Evolutionary conservation across 371 early-diverging fungal species (phyloP), one percentile per base, ranked within the genome.

Genomic region (Mucor saturninus): DNA sequence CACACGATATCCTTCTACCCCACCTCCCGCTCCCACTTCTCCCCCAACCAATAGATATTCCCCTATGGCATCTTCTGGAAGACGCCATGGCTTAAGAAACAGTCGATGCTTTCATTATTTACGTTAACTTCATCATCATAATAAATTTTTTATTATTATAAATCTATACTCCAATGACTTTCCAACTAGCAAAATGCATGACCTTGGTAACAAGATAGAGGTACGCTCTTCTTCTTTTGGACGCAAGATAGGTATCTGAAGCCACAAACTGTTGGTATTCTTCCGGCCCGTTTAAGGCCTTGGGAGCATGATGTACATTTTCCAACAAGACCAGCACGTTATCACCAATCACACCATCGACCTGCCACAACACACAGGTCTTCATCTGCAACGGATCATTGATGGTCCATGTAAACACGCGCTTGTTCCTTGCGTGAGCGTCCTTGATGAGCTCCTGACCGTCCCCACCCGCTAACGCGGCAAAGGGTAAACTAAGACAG

Each of bases 351-450:
- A 88, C 72, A 51, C 75, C 86, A 67, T 88, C 86, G 0, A 86
- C 69, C 0, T 81, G 76, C 80, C 80, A 78, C 13, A 63, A 57
- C 29, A 86, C 72, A 58, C 78, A 75, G 10, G 74, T 74, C 35
- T 80, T 80, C 61, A 83, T 81, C 51, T 83, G 81, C 2, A 68
- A 56, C 5, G 72, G 65, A 40, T 81, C 76, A 51, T 89, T 84
- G 63, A 89, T 83, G 0, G 87, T 89, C 89, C 89, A 89, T 13
- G 77, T 75, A 52, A 80, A 64, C 7, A 89, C 73, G 4, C 64
- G 64, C 59, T 89, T 85, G 9, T 81, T 74, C 0, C 62, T 65
- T 7, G 62, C 66, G 31, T 85, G 87, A 42, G 77, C 84, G 37
- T 84, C 81, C 29, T 75, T 68, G 21, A 89, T 77, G 45, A 86